A percentile compares a stretch with the other conserved stretches of the same genome.
These are phyloP conservation scores for Didymella arachidicola DNA, from an alignment of 2,329 filamentous ascomycete genomes.

Conservation along the genomic window DNA sequence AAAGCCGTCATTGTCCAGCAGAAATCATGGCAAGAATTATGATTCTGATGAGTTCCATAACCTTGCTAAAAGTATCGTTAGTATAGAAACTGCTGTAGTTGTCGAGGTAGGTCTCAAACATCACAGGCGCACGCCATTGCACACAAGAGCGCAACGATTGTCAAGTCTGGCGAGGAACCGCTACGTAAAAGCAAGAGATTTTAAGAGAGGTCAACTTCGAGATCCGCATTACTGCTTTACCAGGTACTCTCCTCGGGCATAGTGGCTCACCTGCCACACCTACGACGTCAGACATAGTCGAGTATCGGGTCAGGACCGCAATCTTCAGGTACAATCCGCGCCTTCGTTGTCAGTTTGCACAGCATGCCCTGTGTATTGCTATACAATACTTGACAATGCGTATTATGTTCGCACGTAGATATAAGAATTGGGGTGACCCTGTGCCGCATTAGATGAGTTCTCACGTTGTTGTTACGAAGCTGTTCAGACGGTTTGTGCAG, in stretches of 20 bases:
- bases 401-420: too few species aligned
- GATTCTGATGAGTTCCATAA: neutral
- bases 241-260: constrained; percentile 10
- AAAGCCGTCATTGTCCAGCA: neutral
- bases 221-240: neutral
- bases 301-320: neutral
- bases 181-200: neutral
- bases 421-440: too few species aligned
- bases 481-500: neutral
- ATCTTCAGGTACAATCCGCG: neutral
- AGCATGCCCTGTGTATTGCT: neutral
- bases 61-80: neutral
- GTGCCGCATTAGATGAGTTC: too few species aligned
- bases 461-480: neutral
- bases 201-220: neutral
- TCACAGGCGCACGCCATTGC: neutral
- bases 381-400: neutral
- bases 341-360: neutral
- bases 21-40: neutral
- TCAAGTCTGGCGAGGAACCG: too few species aligned
- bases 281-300: neutral
- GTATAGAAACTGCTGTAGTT: neutral
- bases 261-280: constrained; percentile 3
- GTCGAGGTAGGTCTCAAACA: neutral
- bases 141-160: neutral